These are phyloP conservation scores for Ogataea pignaliae DNA, from an alignment of 805 yeast species.

Conservation along the genomic window DNA sequence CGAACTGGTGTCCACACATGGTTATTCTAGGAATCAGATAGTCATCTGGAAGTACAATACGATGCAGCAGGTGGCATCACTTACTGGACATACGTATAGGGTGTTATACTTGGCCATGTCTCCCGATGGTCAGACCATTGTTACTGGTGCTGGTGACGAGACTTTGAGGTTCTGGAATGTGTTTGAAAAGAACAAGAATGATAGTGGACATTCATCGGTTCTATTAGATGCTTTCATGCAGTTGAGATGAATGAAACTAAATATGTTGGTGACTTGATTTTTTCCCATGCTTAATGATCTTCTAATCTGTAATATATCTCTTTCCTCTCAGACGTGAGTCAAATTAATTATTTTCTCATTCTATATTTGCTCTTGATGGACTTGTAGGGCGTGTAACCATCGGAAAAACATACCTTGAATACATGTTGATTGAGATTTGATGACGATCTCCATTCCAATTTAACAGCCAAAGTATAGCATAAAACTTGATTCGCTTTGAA, in stretches of 20 bases:
- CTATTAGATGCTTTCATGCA: slow-evolving; percentile 72
- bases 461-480: too few species aligned
- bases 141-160: slow-evolving; percentile 98
- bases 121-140: slow-evolving; percentile 95
- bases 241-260: slow-evolving; percentile 40
- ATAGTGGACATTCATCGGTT: slow-evolving; percentile 56
- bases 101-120: slow-evolving; percentile 86
- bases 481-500: too few species aligned
- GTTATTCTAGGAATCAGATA: slow-evolving; percentile 85
- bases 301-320: too few species aligned
- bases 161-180: slow-evolving; percentile 94
- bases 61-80: slow-evolving; percentile 87
- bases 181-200: slow-evolving; percentile 69
- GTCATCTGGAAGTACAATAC: slow-evolving; percentile 92
- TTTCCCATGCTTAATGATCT: too few species aligned
- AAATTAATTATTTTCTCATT: too few species aligned
- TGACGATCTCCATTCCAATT: too few species aligned
- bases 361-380: too few species aligned
- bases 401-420: too few species aligned
- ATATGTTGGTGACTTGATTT: too few species aligned
- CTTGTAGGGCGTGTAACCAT: too few species aligned
- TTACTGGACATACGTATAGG: slow-evolving; percentile 91
- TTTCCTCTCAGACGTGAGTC: too few species aligned
- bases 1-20: slow-evolving; percentile 93
- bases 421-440: too few species aligned